These are phyloP conservation scores for Edaphochlamys debaryana DNA, from an alignment of 139 green algal species.

Conservation along the genomic window DNA sequence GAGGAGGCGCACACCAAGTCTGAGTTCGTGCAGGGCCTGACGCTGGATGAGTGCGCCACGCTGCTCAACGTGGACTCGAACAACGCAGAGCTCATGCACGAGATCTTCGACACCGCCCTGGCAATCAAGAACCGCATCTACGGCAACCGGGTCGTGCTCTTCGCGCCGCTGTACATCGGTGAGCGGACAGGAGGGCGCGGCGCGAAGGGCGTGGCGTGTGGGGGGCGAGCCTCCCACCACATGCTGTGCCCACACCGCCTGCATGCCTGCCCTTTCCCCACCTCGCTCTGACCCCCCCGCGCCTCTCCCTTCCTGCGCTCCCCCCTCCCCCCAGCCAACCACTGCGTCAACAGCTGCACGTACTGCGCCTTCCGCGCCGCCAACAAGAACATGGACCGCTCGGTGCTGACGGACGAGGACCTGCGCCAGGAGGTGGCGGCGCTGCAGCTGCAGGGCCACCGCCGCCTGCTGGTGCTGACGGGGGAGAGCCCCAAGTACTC, in stretches of 20 bases:
- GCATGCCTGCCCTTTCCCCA: no score
- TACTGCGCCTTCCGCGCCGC: constrained; percentile 76
- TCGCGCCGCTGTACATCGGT: constrained; percentile 74
- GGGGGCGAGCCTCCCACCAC: no score
- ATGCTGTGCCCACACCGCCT: no score
- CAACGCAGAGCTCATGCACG: constrained; percentile 59
- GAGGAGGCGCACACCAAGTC: constrained; percentile 10
- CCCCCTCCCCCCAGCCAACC: constrained; percentile 57
- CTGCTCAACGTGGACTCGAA: constrained; percentile 74
- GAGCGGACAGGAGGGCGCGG: not conserved
- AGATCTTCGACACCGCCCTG: constrained; percentile 75
- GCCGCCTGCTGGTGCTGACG: constrained; percentile 75
- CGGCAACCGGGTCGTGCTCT: constrained; percentile 83
- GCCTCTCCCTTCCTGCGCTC: no score
- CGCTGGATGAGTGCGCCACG: constrained; percentile 71
- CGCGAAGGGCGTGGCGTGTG: not conserved
- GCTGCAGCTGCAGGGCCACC: constrained; percentile 71
- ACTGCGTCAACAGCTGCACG: constrained; percentile 79
- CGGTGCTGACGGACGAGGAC: constrained; percentile 42
- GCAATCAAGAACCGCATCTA: constrained; percentile 81
- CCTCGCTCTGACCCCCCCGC: no score
- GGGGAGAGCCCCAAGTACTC: constrained; percentile 79
- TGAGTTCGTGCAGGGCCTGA: constrained; percentile 69
- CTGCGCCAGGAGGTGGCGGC: constrained; percentile 66
- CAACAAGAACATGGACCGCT: constrained; percentile 63